These are phyloP conservation scores for Emericellopsis cladophorae DNA, from an alignment of 2,329 filamentous ascomycete species.

Conservation along the genomic window DNA sequence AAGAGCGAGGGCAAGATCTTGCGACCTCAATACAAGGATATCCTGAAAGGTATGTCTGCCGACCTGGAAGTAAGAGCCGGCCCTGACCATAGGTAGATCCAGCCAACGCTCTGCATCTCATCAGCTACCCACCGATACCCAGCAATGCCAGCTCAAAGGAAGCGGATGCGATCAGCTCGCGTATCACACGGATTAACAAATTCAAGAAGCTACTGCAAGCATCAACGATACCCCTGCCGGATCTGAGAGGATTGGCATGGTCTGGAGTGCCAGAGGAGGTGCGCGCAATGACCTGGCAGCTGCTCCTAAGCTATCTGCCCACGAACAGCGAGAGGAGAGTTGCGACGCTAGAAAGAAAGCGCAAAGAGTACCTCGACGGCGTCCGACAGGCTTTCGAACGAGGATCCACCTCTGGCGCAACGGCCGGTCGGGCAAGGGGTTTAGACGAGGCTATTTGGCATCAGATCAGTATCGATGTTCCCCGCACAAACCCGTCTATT, in stretches of 20 bases:
- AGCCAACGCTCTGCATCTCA: slow-evolving; percentile 88
- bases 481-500: slow-evolving; percentile 89
- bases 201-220: slow-evolving; percentile 94
- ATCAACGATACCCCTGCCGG: slow-evolving; percentile 74
- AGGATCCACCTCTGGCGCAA: slow-evolving; percentile 21
- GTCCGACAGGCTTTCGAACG: slow-evolving; percentile 63
- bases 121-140: slow-evolving; percentile 70
- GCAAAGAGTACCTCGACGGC: slow-evolving; percentile 92
- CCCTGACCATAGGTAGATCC: slow-evolving; percentile 38
- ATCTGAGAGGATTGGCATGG: slow-evolving; percentile 81
- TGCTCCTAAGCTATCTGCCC: slow-evolving; percentile 87
- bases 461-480: slow-evolving; percentile 97
- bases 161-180: slow-evolving; percentile 71
- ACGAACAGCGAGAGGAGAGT: slow-evolving; percentile 93
- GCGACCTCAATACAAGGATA: slow-evolving; percentile 94
- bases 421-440: slow-evolving; percentile 43
- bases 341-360: slow-evolving; percentile 79
- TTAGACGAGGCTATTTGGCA: slow-evolving; percentile 98
- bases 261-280: slow-evolving; percentile 91
- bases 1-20: slow-evolving; percentile 92
- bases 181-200: slow-evolving; percentile 92
- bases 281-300: slow-evolving; percentile 97
- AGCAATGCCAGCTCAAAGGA: slow-evolving; percentile 70
- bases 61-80: background rate
- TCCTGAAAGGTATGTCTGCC: slow-evolving; percentile 51